Evolutionary conservation across 108 stramenopile genomes (phyloP), one percentile per base, ranked within the genome.

Genomic region (Nitzschia inconspicua): DNA sequence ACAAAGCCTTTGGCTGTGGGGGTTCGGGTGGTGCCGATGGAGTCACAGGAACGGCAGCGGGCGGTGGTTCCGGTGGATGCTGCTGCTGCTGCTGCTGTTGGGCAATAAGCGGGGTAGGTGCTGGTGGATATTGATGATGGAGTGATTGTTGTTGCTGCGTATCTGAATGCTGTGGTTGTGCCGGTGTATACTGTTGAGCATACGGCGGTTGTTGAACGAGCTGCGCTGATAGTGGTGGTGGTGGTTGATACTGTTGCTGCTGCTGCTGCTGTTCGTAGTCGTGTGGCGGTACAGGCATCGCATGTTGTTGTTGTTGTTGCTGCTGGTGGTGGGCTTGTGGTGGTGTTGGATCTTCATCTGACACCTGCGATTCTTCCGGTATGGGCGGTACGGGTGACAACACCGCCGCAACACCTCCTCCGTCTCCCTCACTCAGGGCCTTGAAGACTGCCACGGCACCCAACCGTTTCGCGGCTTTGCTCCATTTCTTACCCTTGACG

Each of bases 401-500:
- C n/a, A n/a, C n/a, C n/a, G n/a, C n/a, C n/a, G n/a, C n/a, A n/a
- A n/a, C n/a, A n/a, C n/a, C n/a, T n/a, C n/a, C n/a, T n/a, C n/a
- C n/a, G n/a, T n/a, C n/a, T n/a, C n/a, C n/a, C n/a, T n/a, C n/a
- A n/a, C 52, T 56, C 11, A 72, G 29, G 4, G 49, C 31, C 4
- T 51, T 54, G 37, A 72, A 72, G 11, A 59, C 3, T 3, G 70
- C 63, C 4, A 72, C 63, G 29, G 70, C 46, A 24, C 73, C 73
- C 5, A 75, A 19, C 40, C 58, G 56, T 23, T 65, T 75, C 55
- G 68, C 73, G n/a, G 26, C 47, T 44, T 68, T 69, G 39, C 35
- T 39, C 67, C 67, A 75, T 43, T 70, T 71, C 24, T 57, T 69
- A 23, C 53, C 64, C 24, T 34, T 35, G 16, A 67, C 24, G 1